Conservation (phyloP, 2,329 filamentous ascomycete genomes). For the Neopestalotiopsis rosae region DNA sequence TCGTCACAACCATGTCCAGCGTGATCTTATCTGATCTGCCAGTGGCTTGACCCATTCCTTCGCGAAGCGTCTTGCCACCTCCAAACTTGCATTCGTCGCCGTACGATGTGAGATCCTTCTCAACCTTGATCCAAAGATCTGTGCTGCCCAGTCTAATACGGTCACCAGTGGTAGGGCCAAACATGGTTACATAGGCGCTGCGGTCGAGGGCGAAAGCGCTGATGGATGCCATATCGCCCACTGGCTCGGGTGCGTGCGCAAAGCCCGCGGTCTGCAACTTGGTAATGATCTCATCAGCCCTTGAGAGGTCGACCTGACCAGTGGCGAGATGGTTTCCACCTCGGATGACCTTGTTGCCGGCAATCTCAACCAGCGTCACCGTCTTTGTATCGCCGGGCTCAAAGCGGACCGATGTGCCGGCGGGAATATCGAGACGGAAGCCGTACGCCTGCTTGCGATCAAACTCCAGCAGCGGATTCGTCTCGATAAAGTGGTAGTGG, state of each 20-base stretch:
- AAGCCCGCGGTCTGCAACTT: constrained; percentile 77
- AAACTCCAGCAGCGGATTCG: constrained; percentile 89
- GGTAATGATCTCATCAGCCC: constrained; percentile 69
- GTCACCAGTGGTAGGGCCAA: constrained; percentile 90
- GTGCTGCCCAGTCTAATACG: constrained; percentile 81
- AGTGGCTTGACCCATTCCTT: constrained; percentile 94
- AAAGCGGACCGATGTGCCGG: constrained; percentile 90
- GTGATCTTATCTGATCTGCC: constrained; percentile 74
- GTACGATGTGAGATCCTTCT: constrained; percentile 82
- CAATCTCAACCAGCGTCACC: constrained; percentile 88
- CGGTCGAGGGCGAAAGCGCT: constrained; percentile 75
- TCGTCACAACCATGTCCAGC: constrained; percentile 86
- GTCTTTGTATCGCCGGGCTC: constrained; percentile 94
- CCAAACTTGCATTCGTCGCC: constrained; percentile 97
- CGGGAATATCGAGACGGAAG: constrained; percentile 85
- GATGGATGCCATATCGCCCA: constrained; percentile 56
- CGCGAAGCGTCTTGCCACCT: constrained; percentile 89
- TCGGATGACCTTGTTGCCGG: constrained; percentile 76
- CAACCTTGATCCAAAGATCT: constrained; percentile 88
- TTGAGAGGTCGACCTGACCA: constrained; percentile 70
- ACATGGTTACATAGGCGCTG: constrained; percentile 83
- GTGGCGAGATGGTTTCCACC: constrained; percentile 84
- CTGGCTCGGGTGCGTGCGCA: constrained; percentile 74
- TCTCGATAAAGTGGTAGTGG: constrained; percentile 95
- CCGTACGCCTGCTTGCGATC: constrained; percentile 84